phyloP scores from a whole-genome alignment of 177 flowering plant genomes.

The Vitis hybrid region DNA sequence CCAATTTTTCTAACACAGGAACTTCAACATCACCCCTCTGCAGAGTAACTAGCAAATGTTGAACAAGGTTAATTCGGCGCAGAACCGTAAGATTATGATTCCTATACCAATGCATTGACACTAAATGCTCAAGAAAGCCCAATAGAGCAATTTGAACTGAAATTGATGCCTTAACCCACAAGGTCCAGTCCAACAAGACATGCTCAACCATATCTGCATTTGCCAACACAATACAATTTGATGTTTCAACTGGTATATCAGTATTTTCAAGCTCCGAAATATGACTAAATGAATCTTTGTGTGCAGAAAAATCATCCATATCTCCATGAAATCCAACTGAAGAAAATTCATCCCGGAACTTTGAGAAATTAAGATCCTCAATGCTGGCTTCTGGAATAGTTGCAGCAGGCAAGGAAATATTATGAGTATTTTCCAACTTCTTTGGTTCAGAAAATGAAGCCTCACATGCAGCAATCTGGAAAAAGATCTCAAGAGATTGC shows the following conservation, averaged over 20 bases:
- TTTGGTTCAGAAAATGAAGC: constrained; percentile 95
- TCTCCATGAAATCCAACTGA: constrained; percentile 91
- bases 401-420: constrained; percentile 42
- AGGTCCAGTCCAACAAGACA: constrained; percentile 97
- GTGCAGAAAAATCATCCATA: constrained; percentile 85
- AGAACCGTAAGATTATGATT: constrained; percentile 92
- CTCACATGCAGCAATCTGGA: constrained; percentile 98
- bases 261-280: constrained; percentile 89
- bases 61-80: constrained; percentile 92
- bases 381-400: constrained; percentile 48
- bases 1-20: constrained; percentile 91
- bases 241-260: constrained; percentile 70
- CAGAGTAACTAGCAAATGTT: constrained; percentile 89
- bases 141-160: constrained; percentile 87
- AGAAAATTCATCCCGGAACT: constrained; percentile 78
- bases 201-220: constrained; percentile 99
- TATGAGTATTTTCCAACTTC: constrained; percentile 40
- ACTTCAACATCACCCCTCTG: constrained; percentile 99
- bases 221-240: constrained; percentile 93
- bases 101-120: constrained; percentile 99
- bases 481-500: constrained; percentile 94
- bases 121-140: constrained; percentile 94
- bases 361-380: constrained; percentile 68
- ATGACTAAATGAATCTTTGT: constrained; percentile 85
- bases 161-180: constrained; percentile 91